A percentile compares a stretch with the other conserved stretches of the same genome.
Evolutionary conservation across 495 filamentous ascomycete genomes (phyloP).

Genomic region (Podospora appendiculata): DNA sequence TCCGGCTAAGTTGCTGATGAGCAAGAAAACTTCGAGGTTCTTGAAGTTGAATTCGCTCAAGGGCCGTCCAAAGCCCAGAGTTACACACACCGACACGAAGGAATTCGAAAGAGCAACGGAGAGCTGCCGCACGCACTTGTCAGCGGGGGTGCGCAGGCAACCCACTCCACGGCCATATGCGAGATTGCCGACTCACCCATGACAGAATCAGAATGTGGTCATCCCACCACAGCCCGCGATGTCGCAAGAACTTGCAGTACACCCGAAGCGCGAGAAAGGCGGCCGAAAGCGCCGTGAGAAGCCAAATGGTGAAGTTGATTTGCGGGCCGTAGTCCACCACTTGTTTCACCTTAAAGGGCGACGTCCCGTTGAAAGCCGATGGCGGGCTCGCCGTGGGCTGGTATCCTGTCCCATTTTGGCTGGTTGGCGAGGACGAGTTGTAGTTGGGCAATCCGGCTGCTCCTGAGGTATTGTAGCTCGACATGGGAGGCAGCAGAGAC

Average conservation of each 20-base stretch:
- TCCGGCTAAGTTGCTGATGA: conserved; percentile 20
- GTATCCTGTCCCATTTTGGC: conserved; percentile 6
- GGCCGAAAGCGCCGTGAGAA: conserved; percentile 23
- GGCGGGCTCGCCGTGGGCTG: not conserved
- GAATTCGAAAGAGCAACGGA: conserved; percentile 42
- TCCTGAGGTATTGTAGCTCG: conserved; percentile 4
- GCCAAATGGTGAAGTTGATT: conserved; percentile 34
- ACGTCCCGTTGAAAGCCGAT: not conserved
- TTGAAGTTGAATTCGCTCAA: conserved; percentile 15
- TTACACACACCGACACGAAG: conserved; percentile 54
- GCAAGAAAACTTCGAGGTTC: conserved; percentile 16
- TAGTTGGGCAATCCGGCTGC: conserved; percentile 4
- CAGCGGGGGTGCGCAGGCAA: not conserved
- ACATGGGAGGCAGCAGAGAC: conserved; percentile 12
- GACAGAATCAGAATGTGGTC: conserved; percentile 30
- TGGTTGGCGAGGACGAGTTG: conserved; percentile 1
- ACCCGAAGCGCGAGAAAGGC: conserved; percentile 27
- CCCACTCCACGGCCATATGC: no score
- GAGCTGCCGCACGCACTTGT: conserved; percentile 1
- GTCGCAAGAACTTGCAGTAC: conserved; percentile 25
- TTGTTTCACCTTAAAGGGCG: conserved; percentile 6
- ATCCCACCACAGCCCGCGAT: conserved; percentile 28
- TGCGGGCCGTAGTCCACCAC: conserved; percentile 25
- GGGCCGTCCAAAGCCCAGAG: conserved; percentile 20
- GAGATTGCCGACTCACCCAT: conserved; percentile 21